Conservation (phyloP, 2,329 filamentous ascomycete species). For the Aschersonia sp. region DNA sequence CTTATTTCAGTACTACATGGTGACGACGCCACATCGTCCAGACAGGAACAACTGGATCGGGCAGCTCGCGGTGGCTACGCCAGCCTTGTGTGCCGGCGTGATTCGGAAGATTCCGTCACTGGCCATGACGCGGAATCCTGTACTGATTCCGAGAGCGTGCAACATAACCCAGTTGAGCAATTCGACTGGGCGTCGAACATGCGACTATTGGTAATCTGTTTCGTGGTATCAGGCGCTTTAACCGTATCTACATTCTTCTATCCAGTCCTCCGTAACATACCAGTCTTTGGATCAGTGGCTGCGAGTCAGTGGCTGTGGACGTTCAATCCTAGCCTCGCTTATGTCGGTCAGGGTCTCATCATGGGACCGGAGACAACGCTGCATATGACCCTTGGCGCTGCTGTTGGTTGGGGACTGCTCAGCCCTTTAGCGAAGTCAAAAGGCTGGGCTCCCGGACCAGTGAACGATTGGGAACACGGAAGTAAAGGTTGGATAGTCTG, state of each 20-base stretch:
- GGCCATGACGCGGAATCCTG: not conserved
- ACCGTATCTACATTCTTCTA: conserved; percentile 85
- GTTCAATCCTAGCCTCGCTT: conserved; percentile 90
- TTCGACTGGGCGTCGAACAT: conserved; percentile 30
- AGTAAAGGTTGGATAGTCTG: conserved; percentile 99
- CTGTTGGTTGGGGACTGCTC: conserved; percentile 80
- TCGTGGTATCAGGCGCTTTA: conserved; percentile 45
- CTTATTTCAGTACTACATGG: conserved; percentile 87
- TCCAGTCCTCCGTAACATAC: conserved; percentile 70
- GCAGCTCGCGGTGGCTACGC: conserved; percentile 25
- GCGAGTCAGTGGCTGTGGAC: conserved; percentile 86
- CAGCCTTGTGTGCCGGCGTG: conserved; percentile 22
- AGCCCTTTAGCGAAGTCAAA: conserved; percentile 75
- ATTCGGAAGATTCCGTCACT: not conserved
- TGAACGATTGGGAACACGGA: conserved; percentile 78
- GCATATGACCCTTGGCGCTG: conserved; percentile 84
- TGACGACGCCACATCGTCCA: conserved; percentile 18
- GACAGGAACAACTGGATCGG: conserved; percentile 18
- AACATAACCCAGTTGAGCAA: not conserved
- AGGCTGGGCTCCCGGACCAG: conserved; percentile 80
- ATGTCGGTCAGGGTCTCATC: conserved; percentile 93
- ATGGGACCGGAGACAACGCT: conserved; percentile 94
- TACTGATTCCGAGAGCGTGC: not conserved
- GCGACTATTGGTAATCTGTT: conserved; percentile 39
- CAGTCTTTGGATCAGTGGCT: conserved; percentile 63